Base-by-base conservation (phyloP, 495 filamentous ascomycete genomes). In the Daldinia childiae region DNA sequence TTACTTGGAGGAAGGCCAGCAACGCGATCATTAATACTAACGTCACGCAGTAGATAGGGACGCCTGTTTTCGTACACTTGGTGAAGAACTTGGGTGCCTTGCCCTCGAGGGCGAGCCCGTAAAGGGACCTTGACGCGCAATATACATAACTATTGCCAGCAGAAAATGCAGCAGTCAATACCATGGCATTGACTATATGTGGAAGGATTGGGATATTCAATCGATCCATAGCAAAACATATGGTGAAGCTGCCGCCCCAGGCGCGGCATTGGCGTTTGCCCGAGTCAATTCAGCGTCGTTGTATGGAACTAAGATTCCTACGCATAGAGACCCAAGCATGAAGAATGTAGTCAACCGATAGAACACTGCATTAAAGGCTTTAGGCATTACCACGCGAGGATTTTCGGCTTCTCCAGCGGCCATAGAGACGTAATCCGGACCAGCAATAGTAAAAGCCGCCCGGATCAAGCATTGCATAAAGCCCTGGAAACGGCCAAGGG, bases 91-190 rank as follows among this genome's bases (percentile, higher is more conserved):
- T 83, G 0, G 91, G 91, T 1, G 91, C 91, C 54, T 82, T 82
- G 3, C 82, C 79, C 62, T 84, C 80, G 36, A 85, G 77, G 1
- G 82, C 79, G 62, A 80, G 59, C n/a, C 77, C 90, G 73, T 90
- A 92, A 12, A 94, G 79, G 63, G 85, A 87, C 29, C 91, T 86
- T 36, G 87, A 90, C 4, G 90, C 89, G 73, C 88, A 90, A 75
- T 92, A 94, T 55, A 91, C 87, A 69, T 91, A 92, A 50, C 89
- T 90, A 74, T 93, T 93, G 1, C 91, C 91, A 3, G 91, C 90
- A 48, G 89, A 91, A 79, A 93, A 92, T 4, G 87, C 87, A 19
- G 88, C 85, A 0, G 87, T 89, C 6, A 93, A 84, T 73, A 90
- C 84, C 60, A 89, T 83, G 29, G 89, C 90, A 71, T 93, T 94